Evolutionary conservation across 2,329 filamentous ascomycete genomes (phyloP), one percentile per base, ranked within the genome.

Genomic region (Pseudopithomyces chartarum): DNA sequence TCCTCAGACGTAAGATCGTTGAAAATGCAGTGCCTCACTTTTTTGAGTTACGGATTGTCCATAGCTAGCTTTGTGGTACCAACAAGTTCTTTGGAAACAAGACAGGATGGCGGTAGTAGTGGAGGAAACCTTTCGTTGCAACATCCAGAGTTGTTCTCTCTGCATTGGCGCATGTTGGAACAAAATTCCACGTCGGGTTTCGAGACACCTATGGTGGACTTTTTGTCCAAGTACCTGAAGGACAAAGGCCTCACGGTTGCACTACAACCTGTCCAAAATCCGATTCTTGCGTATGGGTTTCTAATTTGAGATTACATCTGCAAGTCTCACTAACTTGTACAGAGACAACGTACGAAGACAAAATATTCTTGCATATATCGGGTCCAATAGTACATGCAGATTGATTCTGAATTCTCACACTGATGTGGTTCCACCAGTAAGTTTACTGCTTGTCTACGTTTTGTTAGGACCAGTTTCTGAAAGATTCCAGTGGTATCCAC

Each of bases 131-230:
- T 48, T 20, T 48, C 45, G 8, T 26, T 48, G 33, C 32, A 48
- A 13, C 33, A 48, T 23, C 45, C 45, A 20, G 45, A 48, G 19
- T 33, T 48, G 15, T 48, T 48, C 32, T 48, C 45, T n/a, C 32
- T 48, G 32, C 45, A 48, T 15, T 48, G 45, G 45, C 45, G n/a
- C 15, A 48, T 48, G 45, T 22, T 48, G 8, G 45, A 48, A 15
- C 32, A 48, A 32, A 48, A 48, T 26, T 48, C 45, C 15, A 48
- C 45, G n/a, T 48, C 45, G 12, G 45, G 45, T 23, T 48, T 48
- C 33, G 45, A 48, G 10, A 48, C 45, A 19, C 45, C 45, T 3
- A 48, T 39, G 45, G 45, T 48, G 13, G 45, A 48, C 19, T 48
- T 48, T 23, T 12, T 48, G 19, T 22, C 45, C 3, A 19, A 20